Evolutionary conservation across 352 stramenopile genomes (phyloP).

Genomic region (Phytophthora idaei): DNA sequence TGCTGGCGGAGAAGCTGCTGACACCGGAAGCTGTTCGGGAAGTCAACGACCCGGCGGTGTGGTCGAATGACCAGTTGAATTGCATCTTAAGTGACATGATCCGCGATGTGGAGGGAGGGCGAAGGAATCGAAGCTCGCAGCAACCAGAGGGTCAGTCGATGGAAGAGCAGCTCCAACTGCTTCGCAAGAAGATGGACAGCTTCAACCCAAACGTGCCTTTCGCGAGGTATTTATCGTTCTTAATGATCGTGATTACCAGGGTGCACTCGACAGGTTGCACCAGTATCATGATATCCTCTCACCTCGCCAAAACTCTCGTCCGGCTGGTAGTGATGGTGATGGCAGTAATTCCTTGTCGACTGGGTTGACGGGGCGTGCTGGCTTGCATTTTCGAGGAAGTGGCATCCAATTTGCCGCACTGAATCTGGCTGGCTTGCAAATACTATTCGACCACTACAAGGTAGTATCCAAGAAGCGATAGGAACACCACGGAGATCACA

Average conservation of each 20-base stretch:
- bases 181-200: constrained; percentile 35
- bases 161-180: constrained; percentile 25
- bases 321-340: constrained; percentile 12
- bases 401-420: constrained; percentile 92
- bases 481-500: constrained; percentile 89
- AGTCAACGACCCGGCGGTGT: constrained; percentile 39
- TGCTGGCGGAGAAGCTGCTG: constrained; percentile 18
- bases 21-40: constrained; percentile 22
- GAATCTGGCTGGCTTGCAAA: constrained; percentile 88
- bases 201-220: constrained; percentile 74
- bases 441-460: constrained; percentile 85
- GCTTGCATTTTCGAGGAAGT: constrained; percentile 59
- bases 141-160: constrained; percentile 2
- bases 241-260: constrained; percentile 80
- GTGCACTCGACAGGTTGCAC: constrained; percentile 90
- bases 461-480: constrained; percentile 93
- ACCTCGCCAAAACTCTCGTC: constrained; percentile 38
- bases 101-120: constrained; percentile 32
- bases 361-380: constrained; percentile 4
- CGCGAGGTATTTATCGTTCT: constrained; percentile 88
- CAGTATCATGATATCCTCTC: constrained; percentile 94
- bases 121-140: constrained; percentile 5
- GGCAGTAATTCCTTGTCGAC: constrained; percentile 15
- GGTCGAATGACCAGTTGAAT: constrained; percentile 66
- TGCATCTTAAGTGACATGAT: constrained; percentile 61